Conservation (phyloP, 2,329 filamentous ascomycete genomes). For the Aspergillus uvarum region DNA sequence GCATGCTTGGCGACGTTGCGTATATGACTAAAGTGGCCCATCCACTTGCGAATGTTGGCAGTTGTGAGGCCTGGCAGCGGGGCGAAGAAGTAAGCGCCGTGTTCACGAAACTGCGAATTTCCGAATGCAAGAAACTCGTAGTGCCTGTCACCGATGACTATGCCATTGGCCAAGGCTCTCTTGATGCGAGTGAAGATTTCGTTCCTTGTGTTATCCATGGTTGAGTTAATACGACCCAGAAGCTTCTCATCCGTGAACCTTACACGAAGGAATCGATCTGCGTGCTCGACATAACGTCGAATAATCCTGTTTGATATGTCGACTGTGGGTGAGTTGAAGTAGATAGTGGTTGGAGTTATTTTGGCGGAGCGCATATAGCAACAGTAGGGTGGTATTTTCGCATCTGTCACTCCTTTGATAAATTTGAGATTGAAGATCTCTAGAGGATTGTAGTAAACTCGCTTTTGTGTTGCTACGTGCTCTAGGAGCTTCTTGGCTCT, state of each 20-base stretch:
- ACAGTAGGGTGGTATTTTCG: conserved; percentile 69
- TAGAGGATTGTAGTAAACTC: conserved; percentile 68
- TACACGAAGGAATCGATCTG: conserved; percentile 82
- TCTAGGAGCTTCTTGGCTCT: conserved; percentile 70
- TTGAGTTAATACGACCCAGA: conserved; percentile 60
- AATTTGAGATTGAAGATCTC: conserved; percentile 61
- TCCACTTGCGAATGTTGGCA: conserved; percentile 75
- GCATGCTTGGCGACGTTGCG: conserved; percentile 83
- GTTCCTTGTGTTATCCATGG: conserved; percentile 59
- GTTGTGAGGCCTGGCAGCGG: conserved; percentile 66
- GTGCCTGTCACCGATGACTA: conserved; percentile 74
- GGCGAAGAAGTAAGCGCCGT: conserved; percentile 91
- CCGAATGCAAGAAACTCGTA: conserved; percentile 93
- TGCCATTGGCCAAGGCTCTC: conserved; percentile 71
- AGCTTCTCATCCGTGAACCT: conserved; percentile 82
- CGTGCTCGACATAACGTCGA: conserved; percentile 64
- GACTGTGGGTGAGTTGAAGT: conserved; percentile 72
- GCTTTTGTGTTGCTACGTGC: conserved; percentile 65
- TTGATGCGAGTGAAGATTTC: conserved; percentile 73
- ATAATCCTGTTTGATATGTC: conserved; percentile 88
- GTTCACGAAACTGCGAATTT: conserved; percentile 90
- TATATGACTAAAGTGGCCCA: conserved; percentile 83
- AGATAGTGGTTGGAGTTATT: conserved; percentile 80
- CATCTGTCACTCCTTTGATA: conserved; percentile 48
- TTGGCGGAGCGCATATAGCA: conserved; percentile 71